Evolutionary conservation across 352 stramenopile genomes (phyloP).

Genomic region (Globisporangium carolinianum): DNA sequence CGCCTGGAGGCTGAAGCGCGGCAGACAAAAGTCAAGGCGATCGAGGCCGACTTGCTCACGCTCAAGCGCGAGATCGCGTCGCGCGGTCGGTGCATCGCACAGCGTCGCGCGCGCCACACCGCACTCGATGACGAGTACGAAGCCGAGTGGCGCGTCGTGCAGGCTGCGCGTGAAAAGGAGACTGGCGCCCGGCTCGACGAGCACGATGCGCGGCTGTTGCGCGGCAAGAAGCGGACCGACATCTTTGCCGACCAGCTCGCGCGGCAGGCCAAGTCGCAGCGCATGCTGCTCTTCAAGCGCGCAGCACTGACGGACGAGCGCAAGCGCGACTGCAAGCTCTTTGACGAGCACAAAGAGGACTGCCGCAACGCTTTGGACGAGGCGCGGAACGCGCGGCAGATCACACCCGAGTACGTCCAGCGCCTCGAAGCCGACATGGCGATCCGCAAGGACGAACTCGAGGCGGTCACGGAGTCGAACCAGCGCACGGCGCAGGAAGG

Average conservation of each 20-base stretch:
- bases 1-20: constrained; percentile 60
- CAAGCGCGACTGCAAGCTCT: constrained; percentile 72
- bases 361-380: constrained; percentile 72
- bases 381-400: constrained; percentile 54
- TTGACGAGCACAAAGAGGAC: constrained; percentile 82
- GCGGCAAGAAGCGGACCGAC: constrained; percentile 81
- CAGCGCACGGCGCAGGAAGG: constrained; percentile 76
- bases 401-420: constrained; percentile 82
- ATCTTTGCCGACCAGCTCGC: constrained; percentile 75
- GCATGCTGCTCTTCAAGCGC: constrained; percentile 85
- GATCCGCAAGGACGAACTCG: constrained; percentile 65
- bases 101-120: constrained; percentile 67
- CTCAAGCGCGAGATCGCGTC: constrained; percentile 80
- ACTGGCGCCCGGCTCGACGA: constrained; percentile 62
- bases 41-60: constrained; percentile 65
- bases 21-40: constrained; percentile 80
- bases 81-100: constrained; percentile 58
- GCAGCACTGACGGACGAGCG: constrained; percentile 79
- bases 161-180: constrained; percentile 49
- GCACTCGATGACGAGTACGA: constrained; percentile 79
- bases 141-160: constrained; percentile 76
- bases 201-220: constrained; percentile 58
- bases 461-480: constrained; percentile 79
- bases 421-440: constrained; percentile 84
- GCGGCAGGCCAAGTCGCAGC: constrained; percentile 76